These are phyloP conservation scores for Liquidambar formosana DNA, from an alignment of 164 flowering plant species.

Conservation along the genomic window DNA sequence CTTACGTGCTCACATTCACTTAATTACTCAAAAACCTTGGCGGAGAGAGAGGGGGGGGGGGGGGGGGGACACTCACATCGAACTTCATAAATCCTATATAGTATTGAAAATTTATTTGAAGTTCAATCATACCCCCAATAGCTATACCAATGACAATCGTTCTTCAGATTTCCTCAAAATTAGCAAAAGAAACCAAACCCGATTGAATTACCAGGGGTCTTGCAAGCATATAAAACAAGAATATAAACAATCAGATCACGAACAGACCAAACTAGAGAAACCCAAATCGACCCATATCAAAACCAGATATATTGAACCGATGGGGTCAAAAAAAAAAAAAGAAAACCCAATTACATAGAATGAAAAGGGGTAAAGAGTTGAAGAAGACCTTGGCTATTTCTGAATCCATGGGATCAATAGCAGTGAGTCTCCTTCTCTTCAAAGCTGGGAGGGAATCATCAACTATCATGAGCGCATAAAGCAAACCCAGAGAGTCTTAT, in stretches of 20 bases:
- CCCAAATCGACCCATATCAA: conserved; percentile 4
- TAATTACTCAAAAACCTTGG: too few species aligned
- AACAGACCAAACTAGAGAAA: neutral
- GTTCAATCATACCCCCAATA: neutral
- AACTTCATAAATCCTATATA: neutral
- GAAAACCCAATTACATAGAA: neutral
- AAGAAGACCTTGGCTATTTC: conserved; percentile 47
- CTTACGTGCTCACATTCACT: too few species aligned
- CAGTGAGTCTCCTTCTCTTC: conserved; percentile 52
- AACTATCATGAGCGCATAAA: conserved; percentile 24
- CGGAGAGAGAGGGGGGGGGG: too few species aligned
- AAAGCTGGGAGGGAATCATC: conserved; percentile 18
- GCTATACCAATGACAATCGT: neutral
- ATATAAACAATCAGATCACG: neutral
- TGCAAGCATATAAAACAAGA: too few species aligned
- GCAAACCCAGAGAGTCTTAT: neutral
- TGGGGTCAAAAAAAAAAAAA: neutral
- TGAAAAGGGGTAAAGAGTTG: neutral
- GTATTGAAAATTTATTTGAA: neutral
- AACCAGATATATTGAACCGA: neutral
- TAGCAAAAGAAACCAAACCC: too few species aligned
- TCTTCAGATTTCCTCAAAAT: neutral
- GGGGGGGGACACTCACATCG: too few species aligned
- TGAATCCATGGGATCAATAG: conserved; percentile 54
- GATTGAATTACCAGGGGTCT: too few species aligned